Conservation (phyloP, 2,329 filamentous ascomycete species). For the Dactylella cylindrospora region DNA sequence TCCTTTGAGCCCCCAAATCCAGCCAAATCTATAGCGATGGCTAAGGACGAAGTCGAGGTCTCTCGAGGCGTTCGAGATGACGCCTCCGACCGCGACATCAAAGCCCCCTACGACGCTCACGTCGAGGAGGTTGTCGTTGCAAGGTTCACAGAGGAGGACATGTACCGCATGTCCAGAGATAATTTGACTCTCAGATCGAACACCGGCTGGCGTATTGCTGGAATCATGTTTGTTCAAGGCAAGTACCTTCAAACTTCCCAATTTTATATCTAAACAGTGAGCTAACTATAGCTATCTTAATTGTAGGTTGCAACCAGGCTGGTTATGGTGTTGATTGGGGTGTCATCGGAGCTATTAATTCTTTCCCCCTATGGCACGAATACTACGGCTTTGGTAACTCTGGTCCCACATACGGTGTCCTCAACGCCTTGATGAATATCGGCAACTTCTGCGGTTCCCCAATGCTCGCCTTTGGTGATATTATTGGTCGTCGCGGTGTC, state of each 20-base stretch:
- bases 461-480: constrained; percentile 57
- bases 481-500: constrained; percentile 58
- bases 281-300: constrained; percentile 44
- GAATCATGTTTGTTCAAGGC: constrained; percentile 53
- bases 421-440: constrained; percentile 58
- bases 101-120: constrained; percentile 47
- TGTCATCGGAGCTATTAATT: constrained; percentile 57
- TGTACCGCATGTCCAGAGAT: constrained; percentile 54
- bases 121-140: constrained; percentile 56
- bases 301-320: constrained; percentile 57
- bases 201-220: constrained; percentile 53
- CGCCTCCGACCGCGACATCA: constrained; percentile 50
- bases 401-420: constrained; percentile 54
- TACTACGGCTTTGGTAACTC: constrained; percentile 55
- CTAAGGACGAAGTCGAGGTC: constrained; percentile 44
- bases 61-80: constrained; percentile 49
- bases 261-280: neutral
- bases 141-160: constrained; percentile 56
- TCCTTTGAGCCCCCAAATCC: neutral
- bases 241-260: neutral
- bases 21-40: constrained; percentile 15
- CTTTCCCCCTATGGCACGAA: constrained; percentile 54
- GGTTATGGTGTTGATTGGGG: constrained; percentile 58
- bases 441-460: constrained; percentile 57
- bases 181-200: constrained; percentile 53